Evolutionary conservation across 768 basidiomycete genomes (phyloP).

Genomic region (Serendipita indica): DNA sequence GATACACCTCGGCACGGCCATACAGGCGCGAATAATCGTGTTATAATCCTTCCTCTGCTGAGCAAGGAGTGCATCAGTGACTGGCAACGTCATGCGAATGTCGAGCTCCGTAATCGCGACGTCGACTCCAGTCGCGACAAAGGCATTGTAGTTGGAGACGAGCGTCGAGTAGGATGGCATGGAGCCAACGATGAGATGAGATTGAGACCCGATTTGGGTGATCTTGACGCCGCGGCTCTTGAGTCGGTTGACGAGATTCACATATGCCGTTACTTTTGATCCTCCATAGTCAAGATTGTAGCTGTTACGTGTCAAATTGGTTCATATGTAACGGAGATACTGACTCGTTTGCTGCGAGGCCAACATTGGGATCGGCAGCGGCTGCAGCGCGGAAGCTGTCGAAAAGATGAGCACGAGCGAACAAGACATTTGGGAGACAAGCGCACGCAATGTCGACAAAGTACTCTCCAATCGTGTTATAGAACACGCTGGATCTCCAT

Average conservation of each 20-base stretch:
- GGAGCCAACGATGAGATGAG: conserved; percentile 40
- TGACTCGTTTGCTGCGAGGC: conserved; percentile 23
- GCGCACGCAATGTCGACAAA: conserved; percentile 33
- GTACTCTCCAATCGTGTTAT: conserved; percentile 32
- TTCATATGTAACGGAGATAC: neutral
- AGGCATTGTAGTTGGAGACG: conserved; percentile 33
- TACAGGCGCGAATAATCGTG: conserved; percentile 41
- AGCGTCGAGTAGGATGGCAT: conserved; percentile 31
- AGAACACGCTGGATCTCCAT: conserved; percentile 39
- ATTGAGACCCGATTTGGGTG: conserved; percentile 37
- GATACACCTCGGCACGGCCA: conserved; percentile 25
- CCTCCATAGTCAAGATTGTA: conserved; percentile 20
- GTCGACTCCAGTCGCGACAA: conserved; percentile 47
- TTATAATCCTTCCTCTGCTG: conserved; percentile 47
- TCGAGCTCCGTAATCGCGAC: conserved; percentile 39
- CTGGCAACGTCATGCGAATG: conserved; percentile 34
- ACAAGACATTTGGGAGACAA: neutral
- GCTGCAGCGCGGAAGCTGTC: conserved; percentile 32
- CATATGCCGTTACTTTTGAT: conserved; percentile 41
- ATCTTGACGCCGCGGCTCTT: conserved; percentile 35
- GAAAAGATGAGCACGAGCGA: too few relatives aligned
- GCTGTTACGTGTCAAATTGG: neutral
- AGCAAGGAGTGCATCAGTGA: conserved; percentile 31
- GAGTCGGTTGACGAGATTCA: conserved; percentile 36
- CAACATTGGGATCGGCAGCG: conserved; percentile 38